Evolutionary conservation across 768 basidiomycete species (phyloP).

Genomic region (Russula vinacea): DNA sequence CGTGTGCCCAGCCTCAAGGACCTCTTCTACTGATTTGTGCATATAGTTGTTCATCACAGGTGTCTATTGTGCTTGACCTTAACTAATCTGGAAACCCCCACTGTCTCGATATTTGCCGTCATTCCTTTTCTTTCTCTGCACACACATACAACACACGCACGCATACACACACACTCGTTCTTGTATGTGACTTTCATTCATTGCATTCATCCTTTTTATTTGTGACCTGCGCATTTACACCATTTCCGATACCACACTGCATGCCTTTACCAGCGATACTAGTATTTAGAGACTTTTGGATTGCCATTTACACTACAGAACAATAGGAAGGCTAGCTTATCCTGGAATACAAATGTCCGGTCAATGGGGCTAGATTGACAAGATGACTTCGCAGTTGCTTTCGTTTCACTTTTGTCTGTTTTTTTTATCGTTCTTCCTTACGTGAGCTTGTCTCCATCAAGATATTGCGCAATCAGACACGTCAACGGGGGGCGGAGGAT

Average conservation of each 20-base stretch:
- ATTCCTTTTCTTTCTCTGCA: not conserved
- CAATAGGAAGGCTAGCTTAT: slow-evolving; percentile 20
- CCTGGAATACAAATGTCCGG: slow-evolving; percentile 13
- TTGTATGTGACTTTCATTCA: slow-evolving; percentile 18
- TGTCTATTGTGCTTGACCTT: not conserved
- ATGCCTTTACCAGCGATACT: slow-evolving; percentile 19
- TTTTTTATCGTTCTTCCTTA: slow-evolving; percentile 10
- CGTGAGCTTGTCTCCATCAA: slow-evolving; percentile 22
- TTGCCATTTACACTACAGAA: slow-evolving; percentile 23
- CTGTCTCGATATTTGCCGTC: not conserved
- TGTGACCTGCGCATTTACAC: slow-evolving; percentile 28
- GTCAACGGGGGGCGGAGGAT: slow-evolving; percentile 9
- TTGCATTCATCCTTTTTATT: slow-evolving; percentile 26
- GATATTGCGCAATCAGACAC: slow-evolving; percentile 7
- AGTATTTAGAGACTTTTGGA: slow-evolving; percentile 27
- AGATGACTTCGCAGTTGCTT: slow-evolving; percentile 5
- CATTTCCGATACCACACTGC: slow-evolving; percentile 29
- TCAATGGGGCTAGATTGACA: slow-evolving; percentile 1
- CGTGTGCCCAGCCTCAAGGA: not conserved
- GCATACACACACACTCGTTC: slow-evolving; percentile 11
- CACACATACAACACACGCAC: not conserved
- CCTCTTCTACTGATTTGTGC: not conserved
- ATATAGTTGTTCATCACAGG: not conserved
- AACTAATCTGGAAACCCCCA: slow-evolving; percentile 1
- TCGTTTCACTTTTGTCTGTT: slow-evolving; percentile 10